phyloP scores from a whole-genome alignment of 352 stramenopile genomes.

The Phytophthora uliginosa region DNA sequence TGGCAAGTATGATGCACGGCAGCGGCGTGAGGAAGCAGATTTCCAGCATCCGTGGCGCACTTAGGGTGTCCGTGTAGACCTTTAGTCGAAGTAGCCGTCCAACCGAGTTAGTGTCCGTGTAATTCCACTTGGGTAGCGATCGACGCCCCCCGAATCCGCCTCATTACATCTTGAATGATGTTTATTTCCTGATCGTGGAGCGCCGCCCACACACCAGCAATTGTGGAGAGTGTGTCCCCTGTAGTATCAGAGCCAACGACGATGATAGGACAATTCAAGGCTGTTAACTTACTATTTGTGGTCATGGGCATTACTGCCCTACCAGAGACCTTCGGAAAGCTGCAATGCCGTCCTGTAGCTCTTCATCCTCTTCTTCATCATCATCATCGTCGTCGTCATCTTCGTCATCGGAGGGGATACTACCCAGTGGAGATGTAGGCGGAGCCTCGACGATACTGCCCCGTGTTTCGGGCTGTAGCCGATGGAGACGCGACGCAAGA shows the following conservation, averaged over 20 bases:
- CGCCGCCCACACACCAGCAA: background rate
- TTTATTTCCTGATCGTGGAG: background rate
- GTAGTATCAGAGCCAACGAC: background rate
- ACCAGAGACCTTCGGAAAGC: slow-evolving; percentile 52
- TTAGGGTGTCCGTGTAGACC: background rate
- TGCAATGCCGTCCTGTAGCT: slow-evolving; percentile 48
- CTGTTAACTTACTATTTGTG: slow-evolving; percentile 8
- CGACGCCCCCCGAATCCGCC: background rate
- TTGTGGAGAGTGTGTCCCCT: background rate
- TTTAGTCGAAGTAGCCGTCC: background rate
- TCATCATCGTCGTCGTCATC: slow-evolving; percentile 60
- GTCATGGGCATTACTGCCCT: slow-evolving; percentile 9
- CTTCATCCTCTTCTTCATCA: slow-evolving; percentile 51
- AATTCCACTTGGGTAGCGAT: background rate
- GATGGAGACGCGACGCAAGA: slow-evolving; percentile 72
- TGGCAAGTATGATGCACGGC: slow-evolving; percentile 3
- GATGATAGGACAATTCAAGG: background rate
- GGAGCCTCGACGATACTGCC: slow-evolving; percentile 63
- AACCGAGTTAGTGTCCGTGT: background rate
- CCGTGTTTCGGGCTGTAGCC: slow-evolving; percentile 59
- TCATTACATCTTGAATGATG: background rate
- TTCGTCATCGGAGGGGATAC: slow-evolving; percentile 61
- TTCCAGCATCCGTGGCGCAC: background rate
- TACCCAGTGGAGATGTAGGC: slow-evolving; percentile 43
- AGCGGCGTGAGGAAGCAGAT: background rate